Evolutionary conservation across 2,329 filamentous ascomycete genomes (phyloP).

Genomic region (Venturia oleaginea): DNA sequence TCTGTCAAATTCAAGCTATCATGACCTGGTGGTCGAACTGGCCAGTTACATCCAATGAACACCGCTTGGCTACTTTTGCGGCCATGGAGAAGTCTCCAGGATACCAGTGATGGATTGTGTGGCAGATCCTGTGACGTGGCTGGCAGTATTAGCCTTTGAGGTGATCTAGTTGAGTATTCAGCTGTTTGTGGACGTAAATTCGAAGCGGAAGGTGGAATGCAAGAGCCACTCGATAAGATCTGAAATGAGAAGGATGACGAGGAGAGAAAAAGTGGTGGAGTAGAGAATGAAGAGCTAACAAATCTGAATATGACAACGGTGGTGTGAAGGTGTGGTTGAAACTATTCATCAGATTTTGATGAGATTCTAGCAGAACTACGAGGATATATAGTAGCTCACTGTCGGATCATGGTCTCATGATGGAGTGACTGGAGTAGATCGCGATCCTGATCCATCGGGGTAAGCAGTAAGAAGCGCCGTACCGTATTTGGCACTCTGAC

Average conservation of each 20-base stretch:
- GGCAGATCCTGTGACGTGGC: neutral
- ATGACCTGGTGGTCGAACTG: neutral
- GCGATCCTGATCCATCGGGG: neutral
- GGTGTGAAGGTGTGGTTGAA: neutral
- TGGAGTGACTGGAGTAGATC: neutral
- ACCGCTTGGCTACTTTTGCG: neutral
- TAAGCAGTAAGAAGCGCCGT: neutral
- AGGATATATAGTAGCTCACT: neutral
- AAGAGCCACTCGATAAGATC: neutral
- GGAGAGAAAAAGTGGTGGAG: neutral
- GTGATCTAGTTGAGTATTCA: too few relatives aligned
- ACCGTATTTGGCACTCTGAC: neutral
- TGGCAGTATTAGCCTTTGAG: too few relatives aligned
- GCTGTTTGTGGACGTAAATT: too few relatives aligned
- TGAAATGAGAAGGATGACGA: neutral
- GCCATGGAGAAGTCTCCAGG: neutral
- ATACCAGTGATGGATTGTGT: neutral
- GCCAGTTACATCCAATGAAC: neutral
- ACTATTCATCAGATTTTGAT: neutral
- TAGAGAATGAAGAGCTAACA: neutral
- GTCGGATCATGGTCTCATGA: neutral
- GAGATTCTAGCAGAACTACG: too few relatives aligned
- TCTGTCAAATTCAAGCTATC: neutral
- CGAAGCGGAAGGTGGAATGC: neutral
- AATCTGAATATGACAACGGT: too few relatives aligned